Conservation (phyloP, 2,329 filamentous ascomycete species). For the Tetracladium maxilliforme region DNA sequence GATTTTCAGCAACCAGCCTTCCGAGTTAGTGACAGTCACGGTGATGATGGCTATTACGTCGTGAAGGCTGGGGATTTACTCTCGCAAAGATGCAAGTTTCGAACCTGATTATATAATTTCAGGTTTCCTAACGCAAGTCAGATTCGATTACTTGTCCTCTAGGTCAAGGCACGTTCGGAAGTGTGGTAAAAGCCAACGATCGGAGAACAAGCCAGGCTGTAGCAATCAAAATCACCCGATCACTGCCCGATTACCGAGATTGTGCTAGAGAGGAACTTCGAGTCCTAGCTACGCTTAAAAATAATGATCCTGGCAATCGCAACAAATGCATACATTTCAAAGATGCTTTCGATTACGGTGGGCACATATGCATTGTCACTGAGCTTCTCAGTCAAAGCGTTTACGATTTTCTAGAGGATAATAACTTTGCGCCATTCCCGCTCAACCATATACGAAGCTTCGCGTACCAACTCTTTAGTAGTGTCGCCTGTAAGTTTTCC, state of each 20-base stretch:
- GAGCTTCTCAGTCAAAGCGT: constrained; percentile 81
- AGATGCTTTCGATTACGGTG: constrained; percentile 93
- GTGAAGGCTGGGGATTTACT: constrained; percentile 76
- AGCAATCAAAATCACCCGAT: constrained; percentile 95
- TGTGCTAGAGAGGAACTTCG: constrained; percentile 88
- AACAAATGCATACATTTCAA: constrained; percentile 95
- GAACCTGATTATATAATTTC: not conserved
- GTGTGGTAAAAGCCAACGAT: constrained; percentile 89
- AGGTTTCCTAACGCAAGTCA: constrained; percentile 25
- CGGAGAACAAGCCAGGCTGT: constrained; percentile 59
- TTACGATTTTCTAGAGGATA: constrained; percentile 94
- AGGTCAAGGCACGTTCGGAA: constrained; percentile 94
- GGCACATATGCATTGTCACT: constrained; percentile 83
- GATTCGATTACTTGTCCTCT: constrained; percentile 82
- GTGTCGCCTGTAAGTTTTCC: too few species aligned
- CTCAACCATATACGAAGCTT: constrained; percentile 98
- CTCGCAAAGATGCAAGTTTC: constrained; percentile 71
- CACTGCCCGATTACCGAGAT: constrained; percentile 95
- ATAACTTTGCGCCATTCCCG: constrained; percentile 89
- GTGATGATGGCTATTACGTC: constrained; percentile 95
- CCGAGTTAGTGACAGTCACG: constrained; percentile 67
- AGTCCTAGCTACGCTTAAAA: constrained; percentile 79
- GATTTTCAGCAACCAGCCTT: constrained; percentile 22
- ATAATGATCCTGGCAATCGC: constrained; percentile 80
- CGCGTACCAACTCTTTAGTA: constrained; percentile 91